Evolutionary conservation across 106 monocot genomes (phyloP).

Genomic region (Dactylorhiza incarnata): DNA sequence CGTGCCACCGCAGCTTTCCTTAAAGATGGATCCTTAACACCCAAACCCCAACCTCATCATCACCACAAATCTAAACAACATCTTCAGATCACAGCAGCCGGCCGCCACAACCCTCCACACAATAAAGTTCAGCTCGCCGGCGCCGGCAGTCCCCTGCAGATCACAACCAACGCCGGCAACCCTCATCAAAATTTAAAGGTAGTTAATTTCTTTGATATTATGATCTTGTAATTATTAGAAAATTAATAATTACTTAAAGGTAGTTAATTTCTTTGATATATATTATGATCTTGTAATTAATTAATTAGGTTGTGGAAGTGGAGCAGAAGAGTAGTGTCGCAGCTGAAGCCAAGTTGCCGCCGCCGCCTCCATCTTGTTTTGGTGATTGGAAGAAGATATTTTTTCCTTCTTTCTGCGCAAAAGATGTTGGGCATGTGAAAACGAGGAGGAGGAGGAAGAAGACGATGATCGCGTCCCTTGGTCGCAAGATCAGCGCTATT

Average conservation of each 20-base stretch:
- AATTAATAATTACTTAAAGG: too few relatives aligned
- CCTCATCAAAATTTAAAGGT: background rate
- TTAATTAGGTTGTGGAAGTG: background rate
- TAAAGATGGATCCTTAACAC: background rate
- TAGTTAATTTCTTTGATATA: too few relatives aligned
- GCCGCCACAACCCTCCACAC: too few relatives aligned
- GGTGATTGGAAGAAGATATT: constrained; percentile 4
- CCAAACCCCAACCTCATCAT: background rate
- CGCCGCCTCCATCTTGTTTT: background rate
- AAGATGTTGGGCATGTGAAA: background rate
- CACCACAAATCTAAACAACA: background rate
- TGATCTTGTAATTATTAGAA: too few relatives aligned
- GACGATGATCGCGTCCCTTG: background rate
- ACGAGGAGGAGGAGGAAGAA: background rate
- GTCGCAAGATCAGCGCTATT: constrained; percentile 4
- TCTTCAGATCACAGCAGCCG: background rate
- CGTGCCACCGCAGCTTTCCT: background rate
- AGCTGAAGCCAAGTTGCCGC: background rate
- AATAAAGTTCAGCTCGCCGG: too few relatives aligned
- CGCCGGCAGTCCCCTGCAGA: too few relatives aligned
- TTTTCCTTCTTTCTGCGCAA: background rate
- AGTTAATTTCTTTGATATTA: too few relatives aligned
- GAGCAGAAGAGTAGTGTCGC: background rate
- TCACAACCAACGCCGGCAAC: background rate
- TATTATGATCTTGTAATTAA: too few relatives aligned